A percentile compares a stretch with the other conserved stretches of the same genome.
Conservation (phyloP, 768 basidiomycete genomes). For the Suillus luteus region DNA sequence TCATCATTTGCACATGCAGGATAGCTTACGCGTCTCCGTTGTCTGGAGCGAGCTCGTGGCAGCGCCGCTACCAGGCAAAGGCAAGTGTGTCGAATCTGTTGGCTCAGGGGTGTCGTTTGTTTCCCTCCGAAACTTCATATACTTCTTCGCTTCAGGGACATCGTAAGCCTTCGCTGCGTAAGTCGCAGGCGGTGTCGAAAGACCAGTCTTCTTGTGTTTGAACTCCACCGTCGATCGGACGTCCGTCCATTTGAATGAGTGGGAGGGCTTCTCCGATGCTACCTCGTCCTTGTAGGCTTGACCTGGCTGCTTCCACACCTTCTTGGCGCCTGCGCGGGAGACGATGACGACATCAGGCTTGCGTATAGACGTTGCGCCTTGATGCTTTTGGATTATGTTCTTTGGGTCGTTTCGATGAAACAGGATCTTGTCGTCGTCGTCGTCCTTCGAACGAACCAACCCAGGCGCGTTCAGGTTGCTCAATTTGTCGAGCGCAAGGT, state of each 20-base stretch:
- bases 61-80: too few relatives aligned
- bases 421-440: not conserved
- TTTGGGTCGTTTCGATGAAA: slow-evolving; percentile 3
- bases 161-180: not conserved
- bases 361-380: not conserved
- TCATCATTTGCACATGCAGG: not conserved
- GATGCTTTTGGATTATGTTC: not conserved
- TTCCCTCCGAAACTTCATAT: not conserved
- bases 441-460: not conserved
- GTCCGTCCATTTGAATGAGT: not conserved
- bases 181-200: not conserved
- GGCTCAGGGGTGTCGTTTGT: not conserved
- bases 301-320: not conserved
- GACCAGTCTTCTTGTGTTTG: not conserved
- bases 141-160: not conserved
- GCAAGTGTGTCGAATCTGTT: not conserved
- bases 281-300: too few relatives aligned
- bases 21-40: not conserved
- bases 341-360: slow-evolving; percentile 4
- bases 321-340: not conserved
- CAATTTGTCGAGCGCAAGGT: not conserved
- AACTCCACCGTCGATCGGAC: slow-evolving; percentile 1
- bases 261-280: not conserved
- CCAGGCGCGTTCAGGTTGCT: not conserved
- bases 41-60: not conserved